Base-by-base conservation (phyloP, 1,284 basidiomycete species). In the Fomitopsis pinicola region DNA sequence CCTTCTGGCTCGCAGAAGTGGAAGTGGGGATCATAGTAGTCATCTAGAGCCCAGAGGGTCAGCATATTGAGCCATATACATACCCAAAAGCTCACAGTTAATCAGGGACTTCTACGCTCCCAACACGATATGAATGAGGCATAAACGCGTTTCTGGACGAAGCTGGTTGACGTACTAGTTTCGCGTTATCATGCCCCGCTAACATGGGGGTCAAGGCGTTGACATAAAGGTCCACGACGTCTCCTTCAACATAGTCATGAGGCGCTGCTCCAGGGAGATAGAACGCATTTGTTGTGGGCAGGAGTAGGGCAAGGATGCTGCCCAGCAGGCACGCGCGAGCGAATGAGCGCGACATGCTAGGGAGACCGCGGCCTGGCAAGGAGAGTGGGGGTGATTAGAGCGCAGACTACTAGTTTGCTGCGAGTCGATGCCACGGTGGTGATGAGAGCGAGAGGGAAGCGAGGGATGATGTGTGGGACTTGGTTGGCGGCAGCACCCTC, bases 151-250 rank as follows among this genome's bases (percentile, higher is more conserved):
- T 26, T 50, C 30, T 14, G 17, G 2, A 35, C 35, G 40, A 9
- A 33, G 42, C 15, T 22, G n/a, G 10, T 15, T 5, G 26, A 67
- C 84, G 63, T 70, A 93, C 91, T 70, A 96, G 80, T 71, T 95
- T 95, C 44, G 90, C 85, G 69, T 92, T 84, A 68, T 88, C 84
- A 54, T 73, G 80, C 44, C 83, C 82, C 19, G 84, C 78, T 44
- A 94, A 80, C 85, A 92, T 94, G 5, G 94, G 94, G 33, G 93
- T 94, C 62, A 96, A 79, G 1, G 92, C 88, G 74, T 96, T 96
- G 69, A 95, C 91, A 70, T 86, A 88, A 38, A 95, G 80, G 62
- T 89, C 84, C 53, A 95, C 91, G 62, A 78, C 76, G 64, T 95
- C 92, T 58, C 87, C 88, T 59, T 73, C 64, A 17, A 73, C 72